phyloP scores from a whole-genome alignment of 805 yeast genomes.

The Saccharomycopsis amapae region DNA sequence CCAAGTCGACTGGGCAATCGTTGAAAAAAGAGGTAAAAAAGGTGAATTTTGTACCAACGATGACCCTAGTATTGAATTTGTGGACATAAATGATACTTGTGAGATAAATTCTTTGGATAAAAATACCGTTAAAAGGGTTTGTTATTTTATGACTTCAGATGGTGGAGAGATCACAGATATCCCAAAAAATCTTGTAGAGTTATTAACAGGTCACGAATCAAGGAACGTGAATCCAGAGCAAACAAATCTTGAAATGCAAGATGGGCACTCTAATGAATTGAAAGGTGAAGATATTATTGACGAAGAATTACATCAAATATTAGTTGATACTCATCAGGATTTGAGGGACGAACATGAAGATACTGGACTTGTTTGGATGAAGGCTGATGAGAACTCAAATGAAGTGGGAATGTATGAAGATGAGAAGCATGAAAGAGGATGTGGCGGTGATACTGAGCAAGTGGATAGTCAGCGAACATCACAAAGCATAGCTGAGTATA shows the following conservation, averaged over 20 bases:
- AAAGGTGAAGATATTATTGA: neutral
- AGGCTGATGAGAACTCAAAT: too few relatives aligned
- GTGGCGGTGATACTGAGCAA: too few relatives aligned
- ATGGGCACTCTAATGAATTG: neutral
- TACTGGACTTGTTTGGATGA: too few relatives aligned
- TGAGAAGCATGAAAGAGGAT: too few relatives aligned
- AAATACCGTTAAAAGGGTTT: constrained; percentile 1
- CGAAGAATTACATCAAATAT: too few relatives aligned
- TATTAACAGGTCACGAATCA: neutral
- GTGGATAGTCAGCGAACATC: too few relatives aligned
- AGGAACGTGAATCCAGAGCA: neutral
- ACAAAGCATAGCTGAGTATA: too few relatives aligned
- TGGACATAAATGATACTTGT: neutral
- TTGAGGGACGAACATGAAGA: too few relatives aligned
- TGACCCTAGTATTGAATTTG: neutral
- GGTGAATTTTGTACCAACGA: neutral
- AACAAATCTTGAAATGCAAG: neutral
- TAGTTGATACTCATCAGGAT: too few relatives aligned
- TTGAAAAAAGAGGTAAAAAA: constrained; percentile 5
- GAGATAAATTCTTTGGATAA: neutral
- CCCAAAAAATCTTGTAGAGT: neutral
- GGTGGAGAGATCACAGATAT: constrained; percentile 2
- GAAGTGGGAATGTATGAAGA: too few relatives aligned
- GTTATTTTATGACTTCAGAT: neutral
- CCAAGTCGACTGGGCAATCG: constrained; percentile 17